phyloP scores from a whole-genome alignment of 2,329 filamentous ascomycete genomes.

The Thielaviopsis musarum region DNA sequence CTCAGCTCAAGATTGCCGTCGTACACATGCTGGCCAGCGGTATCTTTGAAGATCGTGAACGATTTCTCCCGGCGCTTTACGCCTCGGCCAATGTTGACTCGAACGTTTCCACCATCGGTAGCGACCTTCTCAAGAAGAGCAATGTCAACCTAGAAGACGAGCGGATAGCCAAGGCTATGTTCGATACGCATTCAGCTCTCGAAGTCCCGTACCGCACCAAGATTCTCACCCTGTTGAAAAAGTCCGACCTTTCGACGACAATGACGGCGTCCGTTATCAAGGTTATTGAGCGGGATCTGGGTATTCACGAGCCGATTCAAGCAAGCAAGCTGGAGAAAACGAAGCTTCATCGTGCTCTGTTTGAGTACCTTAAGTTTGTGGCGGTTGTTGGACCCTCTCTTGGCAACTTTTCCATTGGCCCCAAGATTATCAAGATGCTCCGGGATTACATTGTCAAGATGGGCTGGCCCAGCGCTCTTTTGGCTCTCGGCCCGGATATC shows the following conservation, averaged over 20 bases:
- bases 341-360: conserved; percentile 68
- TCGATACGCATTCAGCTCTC: conserved; percentile 54
- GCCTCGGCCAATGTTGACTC: conserved; percentile 72
- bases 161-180: conserved; percentile 46
- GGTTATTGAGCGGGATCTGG: conserved; percentile 36
- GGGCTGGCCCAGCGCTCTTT: conserved; percentile 60
- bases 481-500: conserved; percentile 40
- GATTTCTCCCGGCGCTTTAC: conserved; percentile 69
- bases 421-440: conserved; percentile 50
- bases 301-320: conserved; percentile 7
- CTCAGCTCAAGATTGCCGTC: conserved; percentile 36
- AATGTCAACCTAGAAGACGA: conserved; percentile 57
- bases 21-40: conserved; percentile 65
- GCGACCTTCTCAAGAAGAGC: conserved; percentile 73
- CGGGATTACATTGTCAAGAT: conserved; percentile 59
- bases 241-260: conserved; percentile 55
- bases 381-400: conserved; percentile 50
- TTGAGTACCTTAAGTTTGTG: conserved; percentile 76
- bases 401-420: conserved; percentile 48
- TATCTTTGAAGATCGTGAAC: conserved; percentile 67
- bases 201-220: conserved; percentile 60
- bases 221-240: conserved; percentile 59
- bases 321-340: conserved; percentile 52
- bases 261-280: conserved; percentile 51
- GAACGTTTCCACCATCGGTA: conserved; percentile 65